These are phyloP conservation scores for Diaporthe australafricana DNA, from an alignment of 2,329 filamentous ascomycete species.

Conservation along the genomic window DNA sequence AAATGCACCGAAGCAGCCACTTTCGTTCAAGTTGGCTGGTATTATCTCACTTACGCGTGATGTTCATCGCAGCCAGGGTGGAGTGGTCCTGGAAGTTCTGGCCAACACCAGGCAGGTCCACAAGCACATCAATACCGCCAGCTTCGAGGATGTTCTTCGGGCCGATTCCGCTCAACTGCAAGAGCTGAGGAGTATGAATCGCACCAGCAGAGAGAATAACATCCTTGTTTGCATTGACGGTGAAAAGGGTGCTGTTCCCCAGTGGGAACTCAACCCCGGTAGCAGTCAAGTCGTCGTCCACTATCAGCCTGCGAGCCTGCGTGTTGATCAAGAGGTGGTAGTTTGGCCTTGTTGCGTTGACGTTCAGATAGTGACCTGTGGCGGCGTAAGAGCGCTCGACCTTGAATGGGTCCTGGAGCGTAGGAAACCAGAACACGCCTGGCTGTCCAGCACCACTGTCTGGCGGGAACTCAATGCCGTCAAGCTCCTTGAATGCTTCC, in stretches of 20 bases:
- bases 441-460: conserved; percentile 54
- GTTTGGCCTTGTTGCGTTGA: conserved; percentile 44
- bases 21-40: neutral
- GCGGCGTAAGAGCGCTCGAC: conserved; percentile 53
- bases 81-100: conserved; percentile 62
- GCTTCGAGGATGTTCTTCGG: conserved; percentile 55
- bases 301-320: conserved; percentile 45
- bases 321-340: conserved; percentile 47
- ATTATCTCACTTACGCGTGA: conserved; percentile 41
- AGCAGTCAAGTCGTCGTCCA: conserved; percentile 40
- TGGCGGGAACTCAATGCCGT: conserved; percentile 51
- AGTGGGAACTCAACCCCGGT: conserved; percentile 47
- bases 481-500: conserved; percentile 52
- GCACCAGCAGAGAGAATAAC: conserved; percentile 57
- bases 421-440: conserved; percentile 56
- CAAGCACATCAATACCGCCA: conserved; percentile 53
- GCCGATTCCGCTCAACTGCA: conserved; percentile 53
- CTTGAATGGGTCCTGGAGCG: conserved; percentile 52
- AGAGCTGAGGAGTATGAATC: conserved; percentile 52
- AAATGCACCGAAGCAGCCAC: neutral
- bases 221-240: conserved; percentile 50
- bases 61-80: conserved; percentile 43
- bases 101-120: conserved; percentile 60
- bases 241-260: conserved; percentile 33
- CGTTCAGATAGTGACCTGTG: conserved; percentile 49